A percentile compares a stretch with the other conserved stretches of the same genome.
These are phyloP conservation scores for Fusarium sp. DNA, from an alignment of 2,329 filamentous ascomycete genomes.

Conservation along the genomic window DNA sequence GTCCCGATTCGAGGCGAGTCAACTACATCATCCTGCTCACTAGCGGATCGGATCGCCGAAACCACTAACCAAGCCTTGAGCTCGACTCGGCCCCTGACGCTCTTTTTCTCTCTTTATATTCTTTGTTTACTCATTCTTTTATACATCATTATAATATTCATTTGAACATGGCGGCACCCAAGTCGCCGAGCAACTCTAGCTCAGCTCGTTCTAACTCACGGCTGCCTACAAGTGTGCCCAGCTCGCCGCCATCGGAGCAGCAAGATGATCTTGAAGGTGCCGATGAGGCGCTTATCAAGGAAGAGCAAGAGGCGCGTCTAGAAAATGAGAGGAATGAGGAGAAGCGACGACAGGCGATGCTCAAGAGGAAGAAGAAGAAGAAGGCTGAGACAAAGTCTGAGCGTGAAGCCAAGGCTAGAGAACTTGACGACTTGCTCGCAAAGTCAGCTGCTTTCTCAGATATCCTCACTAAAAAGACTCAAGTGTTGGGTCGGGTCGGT, in stretches of 20 bases:
- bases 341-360: constrained; percentile 50
- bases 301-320: constrained; percentile 48
- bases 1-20: constrained; percentile 21
- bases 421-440: constrained; percentile 66
- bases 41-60: constrained; percentile 16
- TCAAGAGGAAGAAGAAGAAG: constrained; percentile 55
- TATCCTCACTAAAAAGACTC: constrained; percentile 70
- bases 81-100: constrained; percentile 1
- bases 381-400: constrained; percentile 63
- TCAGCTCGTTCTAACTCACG: constrained; percentile 44
- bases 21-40: constrained; percentile 38
- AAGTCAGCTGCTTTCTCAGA: constrained; percentile 70
- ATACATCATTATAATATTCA: not conserved
- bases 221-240: constrained; percentile 48
- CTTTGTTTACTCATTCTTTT: not conserved
- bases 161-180: constrained; percentile 42
- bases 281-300: constrained; percentile 46
- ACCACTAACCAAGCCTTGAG: constrained; percentile 8
- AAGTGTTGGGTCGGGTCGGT: constrained; percentile 69
- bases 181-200: constrained; percentile 43
- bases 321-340: constrained; percentile 61
- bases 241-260: constrained; percentile 46
- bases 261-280: constrained; percentile 32
- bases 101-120: not conserved
- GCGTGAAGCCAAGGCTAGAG: constrained; percentile 65